A percentile compares a stretch with the other conserved stretches of the same genome.
These are phyloP conservation scores for Theobroma grandiflorum DNA, from an alignment of 441 rosid species.

Conservation along the genomic window DNA sequence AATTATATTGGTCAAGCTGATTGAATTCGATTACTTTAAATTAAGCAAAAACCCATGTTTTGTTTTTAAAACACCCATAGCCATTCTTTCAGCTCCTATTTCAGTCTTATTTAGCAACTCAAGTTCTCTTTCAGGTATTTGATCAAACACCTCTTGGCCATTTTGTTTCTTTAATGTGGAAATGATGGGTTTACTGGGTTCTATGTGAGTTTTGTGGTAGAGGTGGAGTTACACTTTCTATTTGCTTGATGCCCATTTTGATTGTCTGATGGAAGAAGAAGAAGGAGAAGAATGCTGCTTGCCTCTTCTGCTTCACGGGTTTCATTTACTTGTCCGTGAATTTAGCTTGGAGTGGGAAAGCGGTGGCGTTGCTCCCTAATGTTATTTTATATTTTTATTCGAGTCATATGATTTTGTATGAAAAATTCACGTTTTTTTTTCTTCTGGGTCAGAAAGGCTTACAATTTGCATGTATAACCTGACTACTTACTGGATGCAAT, in stretches of 20 bases:
- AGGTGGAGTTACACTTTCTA: not conserved
- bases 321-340: not conserved
- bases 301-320: not conserved
- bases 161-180: not conserved
- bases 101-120: not conserved
- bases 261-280: not conserved
- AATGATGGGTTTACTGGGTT: not conserved
- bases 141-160: slow-evolving; percentile 31
- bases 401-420: not conserved
- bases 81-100: not conserved
- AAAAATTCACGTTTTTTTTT: not conserved
- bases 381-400: not conserved
- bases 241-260: not conserved
- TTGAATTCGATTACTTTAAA: slow-evolving; percentile 17
- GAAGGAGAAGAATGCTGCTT: not conserved
- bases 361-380: not conserved
- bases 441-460: not conserved
- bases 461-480: not conserved
- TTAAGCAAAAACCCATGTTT: not conserved
- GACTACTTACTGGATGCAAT: not conserved
- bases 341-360: not conserved
- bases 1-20: slow-evolving; percentile 23
- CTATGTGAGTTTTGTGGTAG: not conserved
- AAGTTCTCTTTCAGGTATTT: slow-evolving; percentile 49
- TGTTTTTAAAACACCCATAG: not conserved